Evolutionary conservation across 2,329 filamentous ascomycete genomes (phyloP).

Genomic region (Akanthomyces lecanii): DNA sequence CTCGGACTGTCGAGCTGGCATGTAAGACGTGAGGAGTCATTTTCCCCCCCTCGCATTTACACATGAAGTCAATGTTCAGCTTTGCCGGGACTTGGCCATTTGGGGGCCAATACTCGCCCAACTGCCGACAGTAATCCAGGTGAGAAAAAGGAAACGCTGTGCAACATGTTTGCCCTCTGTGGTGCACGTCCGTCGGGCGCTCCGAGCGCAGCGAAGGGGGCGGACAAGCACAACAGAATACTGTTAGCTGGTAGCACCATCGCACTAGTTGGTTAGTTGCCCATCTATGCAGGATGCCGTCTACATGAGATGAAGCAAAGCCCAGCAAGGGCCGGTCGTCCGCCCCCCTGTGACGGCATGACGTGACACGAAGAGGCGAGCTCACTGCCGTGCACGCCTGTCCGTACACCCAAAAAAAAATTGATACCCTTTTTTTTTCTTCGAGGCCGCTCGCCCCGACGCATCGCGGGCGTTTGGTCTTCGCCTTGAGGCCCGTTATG

Average conservation of each 20-base stretch:
- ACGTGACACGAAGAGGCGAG: too few species aligned
- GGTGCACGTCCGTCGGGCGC: neutral
- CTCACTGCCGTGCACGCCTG: too few species aligned
- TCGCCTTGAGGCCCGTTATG: conserved; percentile 15
- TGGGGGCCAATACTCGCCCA: conserved; percentile 2
- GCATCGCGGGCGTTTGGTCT: too few species aligned
- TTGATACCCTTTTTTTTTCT: too few species aligned
- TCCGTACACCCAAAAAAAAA: too few species aligned
- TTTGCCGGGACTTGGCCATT: neutral
- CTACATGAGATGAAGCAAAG: conserved; percentile 9
- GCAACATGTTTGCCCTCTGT: conserved; percentile 4
- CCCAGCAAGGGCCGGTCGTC: neutral
- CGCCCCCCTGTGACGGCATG: too few species aligned
- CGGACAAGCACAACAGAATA: neutral
- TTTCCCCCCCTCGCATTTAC: neutral
- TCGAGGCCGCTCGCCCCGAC: too few species aligned
- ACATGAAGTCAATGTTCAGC: neutral
- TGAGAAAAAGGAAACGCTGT: neutral
- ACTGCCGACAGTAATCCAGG: neutral
- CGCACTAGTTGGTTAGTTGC: too few species aligned
- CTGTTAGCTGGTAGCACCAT: neutral
- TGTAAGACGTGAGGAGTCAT: conserved; percentile 6
- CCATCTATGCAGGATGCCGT: neutral
- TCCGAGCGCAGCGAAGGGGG: neutral
- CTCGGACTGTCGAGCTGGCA: neutral